A percentile compares a stretch with the other conserved stretches of the same genome.
phyloP scores from a whole-genome alignment of 192 early-diverging fungal species.

The Dissophora ornata region DNA sequence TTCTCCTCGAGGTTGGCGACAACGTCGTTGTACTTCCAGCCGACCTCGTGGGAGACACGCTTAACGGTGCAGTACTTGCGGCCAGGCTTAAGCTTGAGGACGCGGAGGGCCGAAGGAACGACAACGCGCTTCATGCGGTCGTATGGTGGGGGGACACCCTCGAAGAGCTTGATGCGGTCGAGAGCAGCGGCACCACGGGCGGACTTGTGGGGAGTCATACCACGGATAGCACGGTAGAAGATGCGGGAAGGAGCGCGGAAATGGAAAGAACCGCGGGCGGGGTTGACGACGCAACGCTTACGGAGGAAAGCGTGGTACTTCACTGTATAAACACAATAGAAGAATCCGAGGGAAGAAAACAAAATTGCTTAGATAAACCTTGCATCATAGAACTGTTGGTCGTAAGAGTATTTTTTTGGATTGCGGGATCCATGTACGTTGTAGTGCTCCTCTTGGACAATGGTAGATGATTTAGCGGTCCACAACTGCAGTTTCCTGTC shows the following conservation, averaged over 20 bases:
- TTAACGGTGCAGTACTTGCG: conserved; percentile 98
- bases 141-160: conserved; percentile 98
- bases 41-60: conserved; percentile 94
- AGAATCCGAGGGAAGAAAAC: not conserved
- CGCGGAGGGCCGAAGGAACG: conserved; percentile 95
- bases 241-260: conserved; percentile 97
- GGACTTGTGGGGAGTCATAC: conserved; percentile 99
- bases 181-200: conserved; percentile 97
- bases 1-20: conserved; percentile 97
- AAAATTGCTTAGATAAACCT: too few species aligned
- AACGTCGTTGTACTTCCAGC: conserved; percentile 99
- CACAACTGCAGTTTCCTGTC: too few species aligned
- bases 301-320: conserved; percentile 96
- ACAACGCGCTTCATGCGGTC: conserved; percentile 98
- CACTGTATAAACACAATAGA: conserved; percentile 61
- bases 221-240: conserved; percentile 97
- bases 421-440: too few species aligned
- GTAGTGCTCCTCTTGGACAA: too few species aligned
- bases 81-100: conserved; percentile 95
- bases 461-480: too few species aligned
- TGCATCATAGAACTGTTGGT: not conserved
- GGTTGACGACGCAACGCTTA: conserved; percentile 98
- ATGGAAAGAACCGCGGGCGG: conserved; percentile 96
- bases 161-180: conserved; percentile 98
- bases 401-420: too few species aligned